Evolutionary conservation across 345 rosid species (phyloP).

Genomic region (Linum tenue): DNA sequence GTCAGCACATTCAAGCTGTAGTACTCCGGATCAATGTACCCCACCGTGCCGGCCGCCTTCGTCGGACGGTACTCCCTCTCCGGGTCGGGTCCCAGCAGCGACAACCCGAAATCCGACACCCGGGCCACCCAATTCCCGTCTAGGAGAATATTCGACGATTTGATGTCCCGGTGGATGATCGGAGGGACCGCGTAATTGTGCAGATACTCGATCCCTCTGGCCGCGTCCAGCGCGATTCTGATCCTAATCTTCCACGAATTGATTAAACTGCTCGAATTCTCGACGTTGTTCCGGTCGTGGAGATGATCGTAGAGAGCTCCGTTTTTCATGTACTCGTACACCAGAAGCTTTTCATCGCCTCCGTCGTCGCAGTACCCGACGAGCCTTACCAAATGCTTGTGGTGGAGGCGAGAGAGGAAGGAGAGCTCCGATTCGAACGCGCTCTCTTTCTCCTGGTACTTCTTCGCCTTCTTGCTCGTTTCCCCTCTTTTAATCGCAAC

Average conservation of each 20-base stretch:
- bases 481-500: conserved; percentile 61
- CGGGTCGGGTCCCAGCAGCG: conserved; percentile 42
- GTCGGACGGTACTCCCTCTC: conserved; percentile 27
- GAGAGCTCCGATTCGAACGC: conserved; percentile 52
- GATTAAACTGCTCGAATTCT: conserved; percentile 20
- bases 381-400: conserved; percentile 50
- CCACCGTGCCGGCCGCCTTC: conserved; percentile 55
- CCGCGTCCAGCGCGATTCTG: conserved; percentile 48
- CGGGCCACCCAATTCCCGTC: conserved; percentile 48
- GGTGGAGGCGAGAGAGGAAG: conserved; percentile 42
- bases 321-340: conserved; percentile 55
- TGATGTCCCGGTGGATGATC: conserved; percentile 62
- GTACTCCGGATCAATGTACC: conserved; percentile 71
- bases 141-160: conserved; percentile 55
- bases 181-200: conserved; percentile 58
- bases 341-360: conserved; percentile 43
- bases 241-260: conserved; percentile 61
- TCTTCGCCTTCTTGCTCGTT: conserved; percentile 13
- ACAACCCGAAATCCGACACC: conserved; percentile 57
- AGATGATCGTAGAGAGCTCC: conserved; percentile 48
- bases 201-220: conserved; percentile 56
- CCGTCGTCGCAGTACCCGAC: conserved; percentile 53
- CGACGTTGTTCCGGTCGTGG: conserved; percentile 25
- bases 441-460: conserved; percentile 38
- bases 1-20: conserved; percentile 38